Evolutionary conservation across 371 early-diverging fungal species (phyloP), one percentile per base, ranked within the genome.

Genomic region (Coemansia sp.): DNA sequence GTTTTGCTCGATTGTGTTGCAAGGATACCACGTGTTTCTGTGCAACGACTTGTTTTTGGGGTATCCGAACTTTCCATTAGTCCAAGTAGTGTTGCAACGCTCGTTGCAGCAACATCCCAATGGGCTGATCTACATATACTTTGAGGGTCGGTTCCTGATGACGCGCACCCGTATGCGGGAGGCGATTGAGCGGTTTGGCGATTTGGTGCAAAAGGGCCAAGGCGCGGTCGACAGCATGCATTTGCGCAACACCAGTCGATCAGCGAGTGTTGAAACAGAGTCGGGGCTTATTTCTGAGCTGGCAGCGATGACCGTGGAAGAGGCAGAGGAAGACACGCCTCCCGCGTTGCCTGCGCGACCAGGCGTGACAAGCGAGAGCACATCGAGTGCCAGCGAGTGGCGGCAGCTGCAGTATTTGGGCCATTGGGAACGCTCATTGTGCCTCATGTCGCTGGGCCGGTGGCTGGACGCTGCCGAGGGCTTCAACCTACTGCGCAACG

Each of bases 381-480:
- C 47, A 51, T 28, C 64, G 12, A 20, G 54, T 16, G 30, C n/a
- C 9, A 78, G 79, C 25, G 89, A 90, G n/a, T 92, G 91, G 92
- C 82, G 84, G 23, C 91, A 90, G 72, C 80, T 92, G 55, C 84
- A 85, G 50, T 91, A 92, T 59, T 84, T 90, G 65, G 89, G 91
- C 26, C 86, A 87, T 67, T 92, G 93, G 93, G 91, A 92, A 59
- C 68, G 68, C 23, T 67, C 75, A 26, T 51, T 80, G 21, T 80
- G 75, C 42, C 57, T 57, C 23, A 78, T 82, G 74, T 20, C 78
- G 23, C 70, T 86, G 37, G 80, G 83, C 2, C 68, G 85, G 20
- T 92, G 87, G 86, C 67, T 70, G 37, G 72, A 80, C 18, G 86
- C 88, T 0, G 79, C 68, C 28, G 80, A 85, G 16, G 81, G 84